A percentile compares a stretch with the other conserved stretches of the same genome.
Evolutionary conservation across 345 rosid genomes (phyloP).

Genomic region (Raphanus raphanistrum): DNA sequence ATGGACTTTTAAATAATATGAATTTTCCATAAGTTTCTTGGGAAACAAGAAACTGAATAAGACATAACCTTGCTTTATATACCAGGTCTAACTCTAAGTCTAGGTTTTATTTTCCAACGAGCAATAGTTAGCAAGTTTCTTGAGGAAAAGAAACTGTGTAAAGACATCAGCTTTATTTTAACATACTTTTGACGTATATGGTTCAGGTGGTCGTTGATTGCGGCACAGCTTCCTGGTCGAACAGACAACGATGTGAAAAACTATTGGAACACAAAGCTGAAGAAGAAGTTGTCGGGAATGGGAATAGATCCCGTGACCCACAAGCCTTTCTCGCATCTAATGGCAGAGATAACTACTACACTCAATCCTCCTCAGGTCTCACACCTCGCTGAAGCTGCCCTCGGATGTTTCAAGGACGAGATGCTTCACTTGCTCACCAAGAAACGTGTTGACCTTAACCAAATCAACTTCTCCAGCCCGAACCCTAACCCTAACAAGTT

Average conservation of each 20-base stretch:
- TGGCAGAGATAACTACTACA: constrained; percentile 96
- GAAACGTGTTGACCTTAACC: constrained; percentile 80
- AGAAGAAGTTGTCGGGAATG: constrained; percentile 92
- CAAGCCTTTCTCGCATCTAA: constrained; percentile 98
- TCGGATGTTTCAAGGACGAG: constrained; percentile 97
- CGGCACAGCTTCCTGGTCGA: constrained; percentile 92
- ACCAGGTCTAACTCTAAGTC: not conserved
- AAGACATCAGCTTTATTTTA: not conserved
- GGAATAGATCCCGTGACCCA: constrained; percentile 95
- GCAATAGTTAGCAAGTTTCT: not conserved
- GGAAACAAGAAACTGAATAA: constrained; percentile 2
- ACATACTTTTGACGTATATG: not conserved
- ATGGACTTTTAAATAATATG: not conserved
- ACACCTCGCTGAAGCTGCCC: constrained; percentile 93
- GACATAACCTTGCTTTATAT: constrained; percentile 1
- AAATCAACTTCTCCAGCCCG: constrained; percentile 34
- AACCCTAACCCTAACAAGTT: constrained; percentile 41
- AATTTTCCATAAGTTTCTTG: not conserved
- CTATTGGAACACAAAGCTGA: constrained; percentile 93
- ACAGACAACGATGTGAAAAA: constrained; percentile 93
- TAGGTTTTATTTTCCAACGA: not conserved
- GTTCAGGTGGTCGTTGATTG: constrained; percentile 83
- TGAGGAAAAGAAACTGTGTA: not conserved
- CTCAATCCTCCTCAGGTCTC: constrained; percentile 91
- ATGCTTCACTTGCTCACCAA: constrained; percentile 97